These are phyloP conservation scores for Lentinula detonsa DNA, from an alignment of 768 basidiomycete genomes.

Conservation along the genomic window DNA sequence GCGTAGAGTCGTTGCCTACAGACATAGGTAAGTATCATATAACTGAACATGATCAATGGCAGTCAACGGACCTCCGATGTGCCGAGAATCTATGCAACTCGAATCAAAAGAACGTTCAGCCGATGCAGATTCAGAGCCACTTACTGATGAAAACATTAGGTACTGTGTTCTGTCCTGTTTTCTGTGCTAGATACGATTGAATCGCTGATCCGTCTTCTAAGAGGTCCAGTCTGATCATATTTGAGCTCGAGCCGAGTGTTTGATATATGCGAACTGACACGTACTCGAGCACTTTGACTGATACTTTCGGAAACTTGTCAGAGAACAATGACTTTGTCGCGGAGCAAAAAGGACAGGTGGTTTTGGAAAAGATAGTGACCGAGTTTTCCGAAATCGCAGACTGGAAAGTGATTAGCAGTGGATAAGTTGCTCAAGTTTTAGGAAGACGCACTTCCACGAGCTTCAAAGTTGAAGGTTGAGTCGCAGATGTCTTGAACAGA, in stretches of 20 bases:
- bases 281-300: constrained; percentile 24
- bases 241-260: not conserved
- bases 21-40: not conserved
- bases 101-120: not conserved
- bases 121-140: constrained; percentile 9
- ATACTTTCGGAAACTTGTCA: constrained; percentile 12
- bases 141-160: constrained; percentile 53
- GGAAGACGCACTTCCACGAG: constrained; percentile 31
- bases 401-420: constrained; percentile 19
- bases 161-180: constrained; percentile 44
- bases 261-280: constrained; percentile 8
- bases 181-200: constrained; percentile 40
- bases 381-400: constrained; percentile 24
- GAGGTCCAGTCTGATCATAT: constrained; percentile 29
- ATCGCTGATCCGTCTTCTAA: constrained; percentile 35
- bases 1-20: constrained; percentile 4
- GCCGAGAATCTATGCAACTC: constrained; percentile 23
- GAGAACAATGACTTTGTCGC: constrained; percentile 24
- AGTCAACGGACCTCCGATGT: constrained; percentile 23
- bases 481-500: not conserved
- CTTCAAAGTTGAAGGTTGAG: constrained; percentile 23
- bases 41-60: not conserved
- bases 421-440: constrained; percentile 30
- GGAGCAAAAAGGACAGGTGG: constrained; percentile 27
- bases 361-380: constrained; percentile 35